Evolutionary conservation across 139 green algal species (phyloP), one percentile per base, ranked within the genome.

Genomic region (Tetradesmus lagerheimii): DNA sequence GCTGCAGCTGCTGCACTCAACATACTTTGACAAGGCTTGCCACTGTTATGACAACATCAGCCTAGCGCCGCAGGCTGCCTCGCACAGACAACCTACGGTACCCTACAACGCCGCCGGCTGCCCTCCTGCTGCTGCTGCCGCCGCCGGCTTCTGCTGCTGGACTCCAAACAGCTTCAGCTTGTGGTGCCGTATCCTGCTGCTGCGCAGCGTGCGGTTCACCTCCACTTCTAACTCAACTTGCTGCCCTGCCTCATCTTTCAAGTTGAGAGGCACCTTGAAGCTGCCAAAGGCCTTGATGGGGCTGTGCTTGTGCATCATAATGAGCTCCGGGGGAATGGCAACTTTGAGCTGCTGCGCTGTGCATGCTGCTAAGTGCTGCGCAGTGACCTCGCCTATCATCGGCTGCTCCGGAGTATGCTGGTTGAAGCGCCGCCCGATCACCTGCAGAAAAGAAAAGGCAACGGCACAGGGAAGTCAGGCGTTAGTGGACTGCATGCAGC

Each of bases 211-310:
- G 74, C 78, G 85, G 9, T 80, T 20, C 14, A 91, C 87, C 31
- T 64, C 41, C 23, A 91, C 53, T 35, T 45, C 38, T 62, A 91
- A 12, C 87, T 91, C 87, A 5, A 87, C 87, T 62, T 91, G 87
- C 38, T 71, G 43, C 31, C 87, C 87, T 27, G 37, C 57, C 4
- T 6, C 12, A 31, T 34, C 50, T n/a, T 64, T 23, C 57, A 91
- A 11, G 57, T 91, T 86, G 3, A 91, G 78, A 0, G 87, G 87
- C 47, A 91, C 78, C 23, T 78, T 82, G 53, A 87, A 91, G 29
- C 39, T 86, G 29, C 87, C 87, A 87, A 87, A 91, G 4, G 53
- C 50, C 1, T 29, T 91, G 53, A 91, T 91, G 62, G 77, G 78
- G 25, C 20, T 8, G 16, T 66, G 18, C n/a, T 23, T n/a, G 29